Conservation (phyloP, 768 basidiomycete genomes). For the Plicaturopsis crispa region DNA sequence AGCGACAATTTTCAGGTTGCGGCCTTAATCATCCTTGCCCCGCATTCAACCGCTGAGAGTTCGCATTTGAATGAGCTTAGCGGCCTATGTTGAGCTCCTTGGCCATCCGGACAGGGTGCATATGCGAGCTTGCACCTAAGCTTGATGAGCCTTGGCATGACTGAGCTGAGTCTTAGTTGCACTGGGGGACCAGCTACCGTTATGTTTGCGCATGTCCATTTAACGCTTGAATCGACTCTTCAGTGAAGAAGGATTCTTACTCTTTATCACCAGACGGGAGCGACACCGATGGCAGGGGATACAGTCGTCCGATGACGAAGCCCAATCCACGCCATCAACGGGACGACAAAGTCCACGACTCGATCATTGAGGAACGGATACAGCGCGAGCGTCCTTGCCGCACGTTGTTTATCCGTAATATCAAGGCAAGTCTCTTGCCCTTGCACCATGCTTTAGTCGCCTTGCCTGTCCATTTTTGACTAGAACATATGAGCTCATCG, state of each 20-base stretch:
- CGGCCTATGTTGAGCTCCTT: no score
- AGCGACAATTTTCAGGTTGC: constrained; percentile 35
- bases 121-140: no score
- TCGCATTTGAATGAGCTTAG: no score
- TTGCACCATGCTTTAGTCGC: constrained; percentile 8
- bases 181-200: no score
- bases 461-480: no score
- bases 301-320: constrained; percentile 29
- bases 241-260: no score
- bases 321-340: constrained; percentile 60
- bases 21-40: constrained; percentile 36
- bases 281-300: constrained; percentile 12
- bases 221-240: not conserved
- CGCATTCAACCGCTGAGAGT: constrained; percentile 19
- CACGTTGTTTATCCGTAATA: constrained; percentile 94
- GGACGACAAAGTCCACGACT: constrained; percentile 86
- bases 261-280: not conserved
- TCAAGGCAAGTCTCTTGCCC: constrained; percentile 71
- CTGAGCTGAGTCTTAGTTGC: no score
- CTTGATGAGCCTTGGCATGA: no score
- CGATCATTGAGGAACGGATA: constrained; percentile 90
- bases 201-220: not conserved
- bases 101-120: no score
- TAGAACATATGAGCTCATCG: constrained; percentile 6
- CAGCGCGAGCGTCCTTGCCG: constrained; percentile 92